Evolutionary conservation across 2,329 filamentous ascomycete species (phyloP).

Genomic region (Lasiodiplodia theobromae): DNA sequence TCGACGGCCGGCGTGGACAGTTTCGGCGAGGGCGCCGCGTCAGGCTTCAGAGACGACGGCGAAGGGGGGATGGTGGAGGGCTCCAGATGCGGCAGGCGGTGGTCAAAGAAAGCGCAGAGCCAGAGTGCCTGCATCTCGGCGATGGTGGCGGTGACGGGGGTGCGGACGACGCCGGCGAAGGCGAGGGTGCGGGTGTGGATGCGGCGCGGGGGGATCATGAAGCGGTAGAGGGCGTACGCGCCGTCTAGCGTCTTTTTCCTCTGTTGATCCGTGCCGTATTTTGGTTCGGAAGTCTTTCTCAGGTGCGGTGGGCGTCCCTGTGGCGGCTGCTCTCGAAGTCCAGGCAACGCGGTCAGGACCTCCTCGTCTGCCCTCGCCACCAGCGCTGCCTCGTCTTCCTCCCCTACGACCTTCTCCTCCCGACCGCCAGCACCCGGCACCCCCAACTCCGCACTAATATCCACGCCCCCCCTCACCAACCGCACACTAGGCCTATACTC

Average conservation of each 20-base stretch:
- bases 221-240: conserved; percentile 54
- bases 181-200: conserved; percentile 46
- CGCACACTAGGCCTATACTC: conserved; percentile 58
- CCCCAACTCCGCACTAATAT: conserved; percentile 36
- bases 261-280: conserved; percentile 11
- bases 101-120: conserved; percentile 68
- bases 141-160: conserved; percentile 45
- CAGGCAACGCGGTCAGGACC: conserved; percentile 61
- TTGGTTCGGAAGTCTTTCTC: neutral
- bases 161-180: conserved; percentile 50
- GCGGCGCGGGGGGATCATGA: conserved; percentile 49
- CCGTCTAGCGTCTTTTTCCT: conserved; percentile 23
- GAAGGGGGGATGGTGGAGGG: neutral
- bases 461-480: conserved; percentile 46
- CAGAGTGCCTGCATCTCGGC: conserved; percentile 50
- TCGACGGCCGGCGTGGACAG: neutral
- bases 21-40: neutral
- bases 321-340: conserved; percentile 43
- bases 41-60: too few relatives aligned
- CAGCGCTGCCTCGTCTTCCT: conserved; percentile 31
- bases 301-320: neutral
- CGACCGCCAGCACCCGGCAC: conserved; percentile 26
- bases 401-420: neutral
- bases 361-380: conserved; percentile 54
- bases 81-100: conserved; percentile 47